These are phyloP conservation scores for Calocera viscosa DNA, from an alignment of 768 basidiomycete genomes.

Conservation along the genomic window DNA sequence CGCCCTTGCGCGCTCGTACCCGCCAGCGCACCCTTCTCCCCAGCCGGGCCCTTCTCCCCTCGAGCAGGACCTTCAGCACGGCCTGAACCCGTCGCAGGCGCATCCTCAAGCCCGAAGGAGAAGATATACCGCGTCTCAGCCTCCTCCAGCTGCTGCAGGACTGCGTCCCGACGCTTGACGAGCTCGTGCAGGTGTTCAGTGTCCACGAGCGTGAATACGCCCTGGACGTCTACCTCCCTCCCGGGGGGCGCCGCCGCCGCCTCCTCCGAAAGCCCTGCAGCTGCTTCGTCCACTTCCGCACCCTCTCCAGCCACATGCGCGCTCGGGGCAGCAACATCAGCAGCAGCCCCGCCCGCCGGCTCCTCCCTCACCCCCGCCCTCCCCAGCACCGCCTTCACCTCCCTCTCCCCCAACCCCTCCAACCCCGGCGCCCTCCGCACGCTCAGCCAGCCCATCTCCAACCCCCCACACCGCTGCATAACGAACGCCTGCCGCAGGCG, in stretches of 20 bases:
- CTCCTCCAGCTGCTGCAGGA: conserved; percentile 67
- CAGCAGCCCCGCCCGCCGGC: neutral
- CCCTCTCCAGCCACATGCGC: conserved; percentile 13
- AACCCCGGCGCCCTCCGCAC: conserved; percentile 52
- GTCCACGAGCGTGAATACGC: conserved; percentile 62
- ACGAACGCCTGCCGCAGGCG: conserved; percentile 49
- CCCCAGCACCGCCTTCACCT: conserved; percentile 54
- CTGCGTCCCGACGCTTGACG: conserved; percentile 61
- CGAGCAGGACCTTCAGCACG: conserved; percentile 51
- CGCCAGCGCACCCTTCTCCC: no score
- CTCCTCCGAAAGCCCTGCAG: no score
- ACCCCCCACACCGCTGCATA: conserved; percentile 47
- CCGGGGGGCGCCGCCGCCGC: conserved; percentile 20
- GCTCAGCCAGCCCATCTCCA: conserved; percentile 67
- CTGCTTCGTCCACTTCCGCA: neutral
- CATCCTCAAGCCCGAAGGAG: conserved; percentile 44
- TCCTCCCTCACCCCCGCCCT: conserved; percentile 46
- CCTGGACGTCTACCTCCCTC: conserved; percentile 53
- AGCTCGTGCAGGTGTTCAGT: conserved; percentile 53
- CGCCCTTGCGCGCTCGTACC: no score
- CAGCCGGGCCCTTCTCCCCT: neutral
- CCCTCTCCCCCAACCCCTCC: conserved; percentile 58
- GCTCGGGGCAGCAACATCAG: neutral
- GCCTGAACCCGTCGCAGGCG: conserved; percentile 44
- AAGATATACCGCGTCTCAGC: conserved; percentile 67